Evolutionary conservation across 139 green algal genomes (phyloP).

Genomic region (Limnomonas spitsbergensis): DNA sequence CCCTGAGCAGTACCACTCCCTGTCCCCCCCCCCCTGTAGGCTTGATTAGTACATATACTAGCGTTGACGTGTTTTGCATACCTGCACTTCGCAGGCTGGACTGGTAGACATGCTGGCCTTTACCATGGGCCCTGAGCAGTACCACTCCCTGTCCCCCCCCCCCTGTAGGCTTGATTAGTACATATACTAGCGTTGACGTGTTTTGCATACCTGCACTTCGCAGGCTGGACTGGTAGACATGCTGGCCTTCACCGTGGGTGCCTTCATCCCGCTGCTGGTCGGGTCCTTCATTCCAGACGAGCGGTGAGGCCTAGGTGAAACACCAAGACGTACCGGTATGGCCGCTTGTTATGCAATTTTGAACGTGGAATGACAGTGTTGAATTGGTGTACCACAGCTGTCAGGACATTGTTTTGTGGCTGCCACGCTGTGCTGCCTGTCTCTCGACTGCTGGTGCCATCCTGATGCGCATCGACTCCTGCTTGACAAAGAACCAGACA

Average conservation of each 20-base stretch:
- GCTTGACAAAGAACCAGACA: not conserved
- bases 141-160: constrained; percentile 1
- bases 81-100: not conserved
- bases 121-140: not conserved
- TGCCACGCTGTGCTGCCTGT: not conserved
- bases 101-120: not conserved
- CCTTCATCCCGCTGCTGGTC: constrained; percentile 36
- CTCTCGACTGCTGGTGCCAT: not conserved
- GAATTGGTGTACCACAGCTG: no score
- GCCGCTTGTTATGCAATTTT: not conserved
- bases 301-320: not conserved
- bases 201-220: not conserved
- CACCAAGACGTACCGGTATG: not conserved
- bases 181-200: no score
- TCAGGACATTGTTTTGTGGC: not conserved
- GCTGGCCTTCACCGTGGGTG: constrained; percentile 36
- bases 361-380: no score
- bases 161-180: no score
- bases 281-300: constrained; percentile 26
- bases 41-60: not conserved
- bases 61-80: not conserved
- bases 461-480: not conserved
- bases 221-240: constrained; percentile 28
- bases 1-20: no score
- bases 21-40: constrained; percentile 16